Percentiles rank a stretch among this genome's conserved stretches.
Evolutionary conservation across 345 rosid species (phyloP).

Genomic region (Mercurialis annua): DNA sequence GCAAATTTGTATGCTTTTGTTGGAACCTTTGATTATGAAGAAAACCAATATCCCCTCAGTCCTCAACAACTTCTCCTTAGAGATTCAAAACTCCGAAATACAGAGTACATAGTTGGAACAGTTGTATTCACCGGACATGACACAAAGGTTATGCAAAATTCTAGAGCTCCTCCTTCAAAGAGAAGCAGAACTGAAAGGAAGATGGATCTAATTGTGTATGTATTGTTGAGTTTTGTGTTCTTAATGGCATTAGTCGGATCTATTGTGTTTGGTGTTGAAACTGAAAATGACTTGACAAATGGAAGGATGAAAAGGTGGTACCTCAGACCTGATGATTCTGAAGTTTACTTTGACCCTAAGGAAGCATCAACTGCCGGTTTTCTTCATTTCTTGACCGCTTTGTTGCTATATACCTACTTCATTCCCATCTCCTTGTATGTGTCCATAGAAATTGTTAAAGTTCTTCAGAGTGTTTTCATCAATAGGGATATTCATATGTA

Average conservation of each 20-base stretch:
- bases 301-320: constrained; percentile 84
- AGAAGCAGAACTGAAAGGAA: constrained; percentile 79
- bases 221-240: constrained; percentile 55
- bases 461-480: constrained; percentile 82
- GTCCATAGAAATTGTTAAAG: constrained; percentile 79
- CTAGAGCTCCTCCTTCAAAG: constrained; percentile 83
- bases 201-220: constrained; percentile 75
- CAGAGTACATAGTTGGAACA: constrained; percentile 72
- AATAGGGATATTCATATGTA: constrained; percentile 81
- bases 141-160: constrained; percentile 87
- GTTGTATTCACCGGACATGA: constrained; percentile 87
- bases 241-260: constrained; percentile 62
- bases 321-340: constrained; percentile 58
- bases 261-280: constrained; percentile 60
- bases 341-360: constrained; percentile 56
- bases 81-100: constrained; percentile 82
- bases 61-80: constrained; percentile 85
- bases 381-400: constrained; percentile 65
- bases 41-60: constrained; percentile 55
- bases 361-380: constrained; percentile 42
- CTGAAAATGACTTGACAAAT: constrained; percentile 52
- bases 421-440: constrained; percentile 92
- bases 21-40: constrained; percentile 66
- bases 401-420: constrained; percentile 63
- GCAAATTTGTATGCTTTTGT: constrained; percentile 78